Base-by-base conservation (phyloP, 192 early-diverging fungal genomes). In the Backusella sp. region DNA sequence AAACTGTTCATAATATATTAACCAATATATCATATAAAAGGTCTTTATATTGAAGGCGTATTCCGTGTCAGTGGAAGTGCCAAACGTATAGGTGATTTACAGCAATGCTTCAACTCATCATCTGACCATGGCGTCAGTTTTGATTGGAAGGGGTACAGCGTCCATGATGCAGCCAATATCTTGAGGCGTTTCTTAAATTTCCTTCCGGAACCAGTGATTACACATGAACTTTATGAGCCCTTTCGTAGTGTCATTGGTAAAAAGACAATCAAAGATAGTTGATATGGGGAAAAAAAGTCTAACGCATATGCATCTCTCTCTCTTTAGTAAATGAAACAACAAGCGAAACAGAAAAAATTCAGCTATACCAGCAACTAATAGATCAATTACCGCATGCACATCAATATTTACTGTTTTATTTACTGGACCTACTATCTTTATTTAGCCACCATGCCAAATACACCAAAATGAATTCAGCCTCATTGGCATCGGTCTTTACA, bases 11-110 rank as follows among this genome's bases (percentile, higher is more conserved):
- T 56, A 66, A 14, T 28, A 19, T 62, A 65, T 62, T 52, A 46
- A 28, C 15, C n/a, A 19, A 76, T 46, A 12, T 17, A 9, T 7
- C 17, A 1, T 19, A 35, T 35, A 9, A 36, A 32, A 80, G 79
- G 74, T 34, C 79, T 80, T 28, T 80, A 80, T 32, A 76, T 76
- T 0, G 84, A 87, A 81, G 93, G 93, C 17, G 90, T 94, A 30
- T 94, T 94, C 80, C 89, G 93, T n/a, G 84, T 93, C 21, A 92
- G 89, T 72, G 93, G 93, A 49, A 91, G 90, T 68, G 89, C 92
- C 52, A 90, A 89, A 80, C 86, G 93, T 21, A 89, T 92, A 52
- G 85, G 89, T 49, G 84, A 90, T 81, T 82, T 94, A 46, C 93
- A 94, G 69, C 83, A 86, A 36, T 82, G 84, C 42, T 94, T 94